Base-by-base conservation (phyloP, 1,284 basidiomycete genomes). In the Puccinia coronata region DNA sequence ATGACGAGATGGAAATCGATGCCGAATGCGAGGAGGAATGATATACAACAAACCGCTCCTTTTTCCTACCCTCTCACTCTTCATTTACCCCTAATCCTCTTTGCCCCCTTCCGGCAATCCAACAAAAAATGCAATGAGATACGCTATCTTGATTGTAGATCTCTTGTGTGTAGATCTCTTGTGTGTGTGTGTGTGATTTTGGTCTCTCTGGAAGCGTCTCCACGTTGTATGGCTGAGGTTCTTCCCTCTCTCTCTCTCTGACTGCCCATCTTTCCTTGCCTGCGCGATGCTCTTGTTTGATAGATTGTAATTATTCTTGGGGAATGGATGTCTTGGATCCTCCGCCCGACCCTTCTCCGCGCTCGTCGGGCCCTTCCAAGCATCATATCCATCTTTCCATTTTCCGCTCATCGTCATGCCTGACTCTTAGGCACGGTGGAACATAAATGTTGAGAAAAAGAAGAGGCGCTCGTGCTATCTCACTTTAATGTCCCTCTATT, bases 11-110 rank as follows among this genome's bases (percentile, higher is more conserved):
- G 67, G 67, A 69, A 16, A 51, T 69, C 47, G 67, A 69, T 28
- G 67, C 67, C n/a, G 67, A 69, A 69, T 43, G 67, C 41, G 67
- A 69, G n/a, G 67, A 79, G 67, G 41, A 51, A 69, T 47, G n/a
- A 49, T 5, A 57, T 9, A 57, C 9, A 23, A 57, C 9, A 23
- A 8, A 57, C 20, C 20, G 23, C 14, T 36, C 6, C 23, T n/a
- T 16, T 39, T 34, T 39, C 16, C 18, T 12, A 51, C 20, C 59
- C 14, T 23, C 1, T 36, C 59, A 31, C 18, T 18, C 5, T 39
- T 23, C 49, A 51, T 39, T 12, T 34, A 31, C 9, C 57, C 59
- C 59, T 63, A 11, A 11, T 20, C 31, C 55, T 11, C n/a, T 34
- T 36, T 34, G 2, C 2, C 39, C 31, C 0, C 34, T 12, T 39